Evolutionary conservation across 1,139 yeast species (phyloP).

Genomic region (Meyerozyma guilliermondii): DNA sequence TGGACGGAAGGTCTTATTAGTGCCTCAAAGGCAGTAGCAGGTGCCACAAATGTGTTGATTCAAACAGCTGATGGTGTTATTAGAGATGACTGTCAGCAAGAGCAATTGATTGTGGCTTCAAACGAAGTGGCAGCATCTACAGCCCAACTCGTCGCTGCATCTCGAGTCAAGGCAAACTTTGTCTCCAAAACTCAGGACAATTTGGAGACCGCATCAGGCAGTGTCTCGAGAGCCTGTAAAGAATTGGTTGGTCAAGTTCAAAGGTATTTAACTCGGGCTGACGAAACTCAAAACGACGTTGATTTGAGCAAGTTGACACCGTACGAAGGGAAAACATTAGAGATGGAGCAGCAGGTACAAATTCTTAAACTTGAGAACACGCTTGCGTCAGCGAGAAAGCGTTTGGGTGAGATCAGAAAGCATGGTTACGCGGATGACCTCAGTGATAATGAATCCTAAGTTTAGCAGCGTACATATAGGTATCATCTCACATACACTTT

Average conservation of each 20-base stretch:
- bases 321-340: constrained; percentile 80
- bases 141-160: constrained; percentile 88
- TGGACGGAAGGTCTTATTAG: constrained; percentile 95
- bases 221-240: constrained; percentile 73
- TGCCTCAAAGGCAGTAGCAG: constrained; percentile 87
- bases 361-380: constrained; percentile 79
- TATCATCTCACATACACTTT: too few species aligned
- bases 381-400: constrained; percentile 66
- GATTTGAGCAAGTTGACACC: constrained; percentile 70
- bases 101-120: constrained; percentile 84
- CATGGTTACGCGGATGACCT: constrained; percentile 60
- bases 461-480: not conserved
- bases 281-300: constrained; percentile 34
- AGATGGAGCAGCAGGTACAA: constrained; percentile 93
- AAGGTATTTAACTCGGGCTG: constrained; percentile 43
- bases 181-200: constrained; percentile 75
- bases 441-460: constrained; percentile 43
- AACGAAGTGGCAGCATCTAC: constrained; percentile 92
- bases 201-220: constrained; percentile 64
- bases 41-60: constrained; percentile 73
- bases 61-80: constrained; percentile 85
- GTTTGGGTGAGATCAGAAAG: constrained; percentile 81
- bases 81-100: constrained; percentile 59
- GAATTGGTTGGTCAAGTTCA: constrained; percentile 67
- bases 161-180: constrained; percentile 78